Base-by-base conservation (phyloP, 176 grass and related monocot genomes). In the Thinopyrum elongatum region DNA sequence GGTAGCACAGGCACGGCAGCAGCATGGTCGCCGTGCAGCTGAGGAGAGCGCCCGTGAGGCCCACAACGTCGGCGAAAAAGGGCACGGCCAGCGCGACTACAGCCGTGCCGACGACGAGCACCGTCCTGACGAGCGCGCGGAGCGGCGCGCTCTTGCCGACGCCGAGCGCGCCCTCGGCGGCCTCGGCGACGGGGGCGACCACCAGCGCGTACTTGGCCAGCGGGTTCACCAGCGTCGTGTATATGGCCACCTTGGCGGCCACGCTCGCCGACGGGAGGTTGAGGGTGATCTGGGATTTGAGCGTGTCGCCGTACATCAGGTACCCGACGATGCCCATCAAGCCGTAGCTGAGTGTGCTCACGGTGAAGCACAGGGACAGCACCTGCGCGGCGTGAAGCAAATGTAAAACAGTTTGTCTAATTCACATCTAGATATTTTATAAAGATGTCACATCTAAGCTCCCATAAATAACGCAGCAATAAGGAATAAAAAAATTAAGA, bases 161-260 rank as follows among this genome's bases (percentile, higher is more conserved):
- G 29, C 75, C 74, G 16, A 87, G 59, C 10, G 23, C 23, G 11
- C 28, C 79, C 80, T 88, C 86, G 22, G 88, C 6, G 10, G 83
- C 86, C 14, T 74, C 76, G 3, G 90, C 79, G 41, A 87, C 35
- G 4, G 86, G 79, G 2, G 44, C 16, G 1, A 76, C 16, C 17
- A 87, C n/a, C 59, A 87, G 41, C n/a, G 79, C 86, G 70, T 89
- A 92, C 66, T 86, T 89, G 44, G 79, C 31, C 26, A 92, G 25
- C 16, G 90, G 90, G 33, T 88, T 92, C 66, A 92, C 81, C 26
- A 92, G 83, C 15, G 90, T 89, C 14, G 74, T 92, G 78, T 85
- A 88, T 65, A 92, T 92, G 70, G 90, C 87, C 8, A 92, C 28
- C 79, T 89, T 86, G 60, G 90, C 79, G 74, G 73, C 79, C 10